Evolutionary conservation across 805 yeast species (phyloP).

Genomic region (Lachancea waltii): DNA sequence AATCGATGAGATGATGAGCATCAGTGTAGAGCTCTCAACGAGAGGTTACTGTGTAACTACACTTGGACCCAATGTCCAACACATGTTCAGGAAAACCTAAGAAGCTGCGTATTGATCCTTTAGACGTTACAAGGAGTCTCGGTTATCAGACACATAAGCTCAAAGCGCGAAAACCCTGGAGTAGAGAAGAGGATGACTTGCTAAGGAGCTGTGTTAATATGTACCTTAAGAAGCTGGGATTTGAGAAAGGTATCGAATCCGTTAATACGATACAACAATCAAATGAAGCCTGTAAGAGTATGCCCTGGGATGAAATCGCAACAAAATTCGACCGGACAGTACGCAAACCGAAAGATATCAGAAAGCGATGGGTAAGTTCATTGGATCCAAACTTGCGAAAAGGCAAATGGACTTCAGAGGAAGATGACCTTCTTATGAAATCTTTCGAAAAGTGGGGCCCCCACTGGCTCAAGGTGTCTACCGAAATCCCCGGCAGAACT

Average conservation of each 20-base stretch:
- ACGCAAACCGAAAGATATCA: conserved; percentile 74
- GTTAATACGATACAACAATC: conserved; percentile 27
- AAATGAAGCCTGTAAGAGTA: conserved; percentile 26
- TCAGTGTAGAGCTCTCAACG: too few relatives aligned
- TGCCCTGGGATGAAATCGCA: conserved; percentile 61
- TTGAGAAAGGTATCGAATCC: conserved; percentile 32
- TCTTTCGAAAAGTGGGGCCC: conserved; percentile 70
- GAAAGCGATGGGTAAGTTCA: conserved; percentile 83
- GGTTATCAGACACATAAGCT: conserved; percentile 71
- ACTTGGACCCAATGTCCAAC: conserved; percentile 1
- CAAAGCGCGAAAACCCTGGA: conserved; percentile 64
- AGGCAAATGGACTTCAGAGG: conserved; percentile 82
- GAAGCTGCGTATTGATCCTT: conserved; percentile 28
- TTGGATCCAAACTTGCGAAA: conserved; percentile 74
- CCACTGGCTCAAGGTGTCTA: conserved; percentile 79
- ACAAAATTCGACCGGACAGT: conserved; percentile 38
- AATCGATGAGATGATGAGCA: conserved; percentile 3
- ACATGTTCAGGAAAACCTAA: conserved; percentile 2
- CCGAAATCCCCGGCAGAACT: conserved; percentile 73
- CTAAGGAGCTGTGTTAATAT: conserved; percentile 40
- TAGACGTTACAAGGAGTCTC: conserved; percentile 56
- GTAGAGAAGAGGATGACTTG: conserved; percentile 61
- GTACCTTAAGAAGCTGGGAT: conserved; percentile 31
- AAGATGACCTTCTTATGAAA: conserved; percentile 57
- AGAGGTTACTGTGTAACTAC: too few relatives aligned